Percentiles rank a stretch among this genome's conserved stretches.
Evolutionary conservation across 768 basidiomycete species (phyloP).

Genomic region (Amanita exitialis): DNA sequence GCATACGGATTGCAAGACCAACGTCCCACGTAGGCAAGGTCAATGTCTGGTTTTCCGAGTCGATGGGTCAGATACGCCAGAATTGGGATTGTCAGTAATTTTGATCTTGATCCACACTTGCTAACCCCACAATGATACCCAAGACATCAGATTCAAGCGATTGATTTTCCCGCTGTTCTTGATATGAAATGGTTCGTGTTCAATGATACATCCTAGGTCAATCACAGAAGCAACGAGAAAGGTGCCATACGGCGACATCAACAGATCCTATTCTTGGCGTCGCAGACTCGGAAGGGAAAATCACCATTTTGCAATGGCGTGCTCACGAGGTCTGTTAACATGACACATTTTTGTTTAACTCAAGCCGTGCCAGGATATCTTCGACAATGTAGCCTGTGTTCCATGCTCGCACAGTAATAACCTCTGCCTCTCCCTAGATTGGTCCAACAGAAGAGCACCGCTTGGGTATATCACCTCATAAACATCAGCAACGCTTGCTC

Average conservation of each 20-base stretch:
- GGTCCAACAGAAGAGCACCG: conserved; percentile 63
- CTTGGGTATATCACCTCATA: conserved; percentile 26
- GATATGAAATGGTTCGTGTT: conserved; percentile 89
- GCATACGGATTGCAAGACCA: conserved; percentile 5
- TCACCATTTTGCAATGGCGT: conserved; percentile 55
- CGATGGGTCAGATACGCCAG: conserved; percentile 3
- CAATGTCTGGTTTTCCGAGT: conserved; percentile 64
- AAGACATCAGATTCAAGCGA: conserved; percentile 55
- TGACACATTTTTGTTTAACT: not conserved
- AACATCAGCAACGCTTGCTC: not conserved
- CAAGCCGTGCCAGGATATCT: conserved; percentile 21
- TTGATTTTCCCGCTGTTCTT: conserved; percentile 71
- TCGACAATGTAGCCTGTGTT: conserved; percentile 32
- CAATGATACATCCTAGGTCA: not conserved
- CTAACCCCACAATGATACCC: not conserved
- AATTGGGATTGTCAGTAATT: conserved; percentile 1
- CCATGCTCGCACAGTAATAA: conserved; percentile 42
- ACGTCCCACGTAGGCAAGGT: conserved; percentile 34
- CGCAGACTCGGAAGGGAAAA: conserved; percentile 77
- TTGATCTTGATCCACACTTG: not conserved
- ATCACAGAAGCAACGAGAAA: conserved; percentile 14
- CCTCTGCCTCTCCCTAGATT: conserved; percentile 88
- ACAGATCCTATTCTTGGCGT: conserved; percentile 49
- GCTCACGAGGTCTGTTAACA: conserved; percentile 25
- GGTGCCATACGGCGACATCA: conserved; percentile 46